phyloP scores from a whole-genome alignment of 345 rosid species.

The Brassica carinata region DNA sequence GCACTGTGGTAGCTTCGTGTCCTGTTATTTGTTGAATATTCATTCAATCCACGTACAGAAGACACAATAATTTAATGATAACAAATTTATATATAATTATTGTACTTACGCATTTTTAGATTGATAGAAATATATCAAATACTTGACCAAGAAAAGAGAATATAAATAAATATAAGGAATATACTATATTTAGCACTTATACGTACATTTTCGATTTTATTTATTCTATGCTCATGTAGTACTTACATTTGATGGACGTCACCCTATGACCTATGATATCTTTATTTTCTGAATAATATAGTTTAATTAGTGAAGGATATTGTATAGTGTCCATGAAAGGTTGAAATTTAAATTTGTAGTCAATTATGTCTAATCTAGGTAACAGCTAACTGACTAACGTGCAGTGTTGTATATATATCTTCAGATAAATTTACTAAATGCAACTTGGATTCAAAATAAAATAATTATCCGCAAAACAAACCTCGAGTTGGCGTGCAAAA shows the following conservation, averaged over 20 bases:
- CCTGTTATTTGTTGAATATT: slow-evolving; percentile 37
- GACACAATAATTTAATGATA: no score
- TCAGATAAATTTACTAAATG: not conserved
- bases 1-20: slow-evolving; percentile 47
- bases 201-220: not conserved
- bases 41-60: not conserved
- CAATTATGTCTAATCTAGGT: not conserved
- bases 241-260: not conserved
- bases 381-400: not conserved
- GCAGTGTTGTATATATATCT: not conserved
- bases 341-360: no score
- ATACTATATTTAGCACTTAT: no score
- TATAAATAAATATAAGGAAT: not conserved
- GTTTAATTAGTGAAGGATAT: not conserved
- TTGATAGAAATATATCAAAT: not conserved
- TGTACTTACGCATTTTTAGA: not conserved
- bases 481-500: slow-evolving; percentile 53
- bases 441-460: not conserved
- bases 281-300: not conserved
- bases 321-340: not conserved
- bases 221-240: not conserved
- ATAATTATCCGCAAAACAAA: not conserved
- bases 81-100: not conserved
- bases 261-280: not conserved
- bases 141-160: not conserved